Evolutionary conservation across 257 asterid genomes (phyloP), one percentile per base, ranked within the genome.

Genomic region (Penstemon newberryi): DNA sequence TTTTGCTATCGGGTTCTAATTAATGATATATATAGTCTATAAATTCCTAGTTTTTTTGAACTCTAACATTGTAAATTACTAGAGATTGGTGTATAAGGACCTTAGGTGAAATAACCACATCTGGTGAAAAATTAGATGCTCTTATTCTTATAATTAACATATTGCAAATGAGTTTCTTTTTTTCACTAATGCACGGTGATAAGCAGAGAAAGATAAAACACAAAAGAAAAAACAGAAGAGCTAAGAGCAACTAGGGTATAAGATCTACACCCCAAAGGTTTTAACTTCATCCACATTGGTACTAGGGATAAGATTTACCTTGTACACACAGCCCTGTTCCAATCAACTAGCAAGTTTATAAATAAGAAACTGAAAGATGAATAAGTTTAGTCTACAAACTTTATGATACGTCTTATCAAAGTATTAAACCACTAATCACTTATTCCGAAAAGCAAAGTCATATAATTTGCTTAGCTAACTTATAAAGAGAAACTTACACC

Each of bases 401-500:
- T 43, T 6, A 12, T 40, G 39, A 37, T 11, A 15, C 18, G 25
- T 50, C 60, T n/a, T 47, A 44, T 15, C 33, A 63, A 57, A 15
- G 60, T 57, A 44, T 66, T 15, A 49, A 60, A 38, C 57, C 51
- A 67, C 25, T 9, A 50, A 51, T 53, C n/a, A 68, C 41, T 41
- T n/a, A 66, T 60, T 66, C 70, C 49, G 15, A 71, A 62, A 58
- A 67, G 13, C 37, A 65, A 60, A 66, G 43, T 65, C 53, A 65
- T 47, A 15, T 8, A 66, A 52, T 39, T 40, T 60, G 53, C 62
- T 62, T 57, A 75, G 70, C 45, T 57, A 60, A 59, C 65, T 43
- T 60, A 67, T 51, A 39, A 55, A 56, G 40, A n/a, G 72, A 68
- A 54, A 87, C 98, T 87, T 87, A 92, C 98, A 89, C 87, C 77